A percentile compares a stretch with the other conserved stretches of the same genome.
phyloP scores from a whole-genome alignment of 2,329 filamentous ascomycete genomes.

The Alternaria viburni region DNA sequence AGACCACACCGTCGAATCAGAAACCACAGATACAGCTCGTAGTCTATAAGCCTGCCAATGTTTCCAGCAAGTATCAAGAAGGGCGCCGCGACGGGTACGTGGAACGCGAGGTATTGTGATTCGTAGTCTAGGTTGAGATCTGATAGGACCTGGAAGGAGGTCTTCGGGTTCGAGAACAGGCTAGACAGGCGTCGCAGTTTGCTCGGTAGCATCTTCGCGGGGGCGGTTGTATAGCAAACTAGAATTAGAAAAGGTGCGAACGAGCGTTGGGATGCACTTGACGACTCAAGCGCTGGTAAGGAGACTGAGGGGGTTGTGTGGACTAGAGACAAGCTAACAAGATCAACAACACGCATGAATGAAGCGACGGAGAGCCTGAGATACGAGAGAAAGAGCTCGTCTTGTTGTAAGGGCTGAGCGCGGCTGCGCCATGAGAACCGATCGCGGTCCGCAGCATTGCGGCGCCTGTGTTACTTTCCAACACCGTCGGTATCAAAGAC shows the following conservation, averaged over 20 bases:
- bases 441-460: slow-evolving; percentile 14
- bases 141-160: slow-evolving; percentile 40
- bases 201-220: slow-evolving; percentile 2
- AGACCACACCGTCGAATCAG: slow-evolving; percentile 36
- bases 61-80: slow-evolving; percentile 42
- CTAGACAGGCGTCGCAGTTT: slow-evolving; percentile 33
- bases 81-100: slow-evolving; percentile 36
- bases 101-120: slow-evolving; percentile 40
- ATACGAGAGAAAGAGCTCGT: background rate
- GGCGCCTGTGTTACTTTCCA: background rate
- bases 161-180: slow-evolving; percentile 31
- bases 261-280: background rate
- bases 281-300: background rate
- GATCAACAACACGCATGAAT: background rate
- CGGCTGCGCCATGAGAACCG: slow-evolving; percentile 3
- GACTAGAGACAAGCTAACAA: background rate
- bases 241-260: background rate
- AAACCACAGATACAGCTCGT: slow-evolving; percentile 40
- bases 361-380: background rate
- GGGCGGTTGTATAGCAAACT: background rate
- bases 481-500: background rate
- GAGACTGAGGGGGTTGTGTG: background rate
- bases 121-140: slow-evolving; percentile 41
- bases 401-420: slow-evolving; percentile 11
- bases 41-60: slow-evolving; percentile 40